Evolutionary conservation across 129 eudicot species (phyloP).

Genomic region (Arctium minus): DNA sequence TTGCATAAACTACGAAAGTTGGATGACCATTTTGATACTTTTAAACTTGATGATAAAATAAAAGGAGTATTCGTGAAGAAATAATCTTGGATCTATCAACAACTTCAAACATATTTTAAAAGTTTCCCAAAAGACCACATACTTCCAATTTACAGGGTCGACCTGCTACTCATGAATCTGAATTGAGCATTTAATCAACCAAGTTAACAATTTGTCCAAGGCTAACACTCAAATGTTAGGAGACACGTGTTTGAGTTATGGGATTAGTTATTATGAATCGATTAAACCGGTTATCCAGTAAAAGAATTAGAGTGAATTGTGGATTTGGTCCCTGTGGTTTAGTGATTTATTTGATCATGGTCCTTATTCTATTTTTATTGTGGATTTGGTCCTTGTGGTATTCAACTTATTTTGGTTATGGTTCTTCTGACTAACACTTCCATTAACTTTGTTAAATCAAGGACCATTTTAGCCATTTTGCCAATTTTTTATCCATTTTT

Average conservation of each 20-base stretch:
- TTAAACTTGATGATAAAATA: not conserved
- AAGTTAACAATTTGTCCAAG: not conserved
- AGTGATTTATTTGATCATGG: too few relatives aligned
- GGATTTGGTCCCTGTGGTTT: too few relatives aligned
- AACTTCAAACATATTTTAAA: not conserved
- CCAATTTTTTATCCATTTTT: too few relatives aligned
- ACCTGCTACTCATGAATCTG: not conserved
- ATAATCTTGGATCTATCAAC: slow-evolving; percentile 31
- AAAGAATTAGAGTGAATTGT: too few relatives aligned
- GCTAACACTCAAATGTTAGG: not conserved
- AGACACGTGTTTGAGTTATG: too few relatives aligned
- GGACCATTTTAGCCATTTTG: too few relatives aligned
- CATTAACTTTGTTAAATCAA: too few relatives aligned
- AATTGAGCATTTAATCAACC: not conserved
- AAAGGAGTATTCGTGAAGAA: not conserved
- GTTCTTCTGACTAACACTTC: too few relatives aligned
- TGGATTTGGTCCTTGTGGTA: too few relatives aligned
- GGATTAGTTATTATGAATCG: too few relatives aligned
- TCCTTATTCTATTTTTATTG: too few relatives aligned
- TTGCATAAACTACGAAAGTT: not conserved
- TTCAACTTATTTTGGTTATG: too few relatives aligned
- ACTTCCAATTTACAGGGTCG: not conserved
- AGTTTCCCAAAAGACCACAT: not conserved
- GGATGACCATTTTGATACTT: not conserved
- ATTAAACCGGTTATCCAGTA: not conserved